Conservation (phyloP, 129 eudicot species). For the Centaurea solstitialis region DNA sequence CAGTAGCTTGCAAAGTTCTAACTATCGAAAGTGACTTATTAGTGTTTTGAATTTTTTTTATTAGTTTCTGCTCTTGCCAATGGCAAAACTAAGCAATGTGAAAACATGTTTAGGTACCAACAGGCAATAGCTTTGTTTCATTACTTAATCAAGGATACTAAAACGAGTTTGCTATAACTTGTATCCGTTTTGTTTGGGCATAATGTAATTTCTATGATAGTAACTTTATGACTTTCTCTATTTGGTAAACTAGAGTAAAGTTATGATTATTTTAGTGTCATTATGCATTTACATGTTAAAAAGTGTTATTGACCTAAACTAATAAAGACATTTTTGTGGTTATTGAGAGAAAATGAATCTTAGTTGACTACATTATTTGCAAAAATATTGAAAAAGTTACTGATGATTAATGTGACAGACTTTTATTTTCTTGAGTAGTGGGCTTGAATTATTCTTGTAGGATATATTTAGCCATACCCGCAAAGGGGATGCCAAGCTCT, state of each 20-base stretch:
- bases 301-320: not conserved
- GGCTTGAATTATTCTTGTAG: too few species aligned
- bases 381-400: not conserved
- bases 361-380: not conserved
- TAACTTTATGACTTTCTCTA: not conserved
- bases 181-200: not conserved
- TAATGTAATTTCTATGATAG: not conserved
- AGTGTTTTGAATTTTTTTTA: not conserved
- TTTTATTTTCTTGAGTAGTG: not conserved
- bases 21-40: not conserved
- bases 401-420: not conserved
- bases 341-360: not conserved
- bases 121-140: not conserved
- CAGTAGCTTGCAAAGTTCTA: not conserved
- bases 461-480: too few species aligned
- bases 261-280: not conserved
- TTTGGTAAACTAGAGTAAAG: not conserved
- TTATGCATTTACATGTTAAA: not conserved
- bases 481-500: too few species aligned
- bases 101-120: not conserved
- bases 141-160: not conserved
- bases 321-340: not conserved
- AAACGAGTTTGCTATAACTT: slow-evolving; percentile 9
- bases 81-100: not conserved
- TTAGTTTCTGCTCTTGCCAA: too few species aligned